These are phyloP conservation scores for Candida ipomoeae DNA, from an alignment of 805 yeast species.

Conservation along the genomic window DNA sequence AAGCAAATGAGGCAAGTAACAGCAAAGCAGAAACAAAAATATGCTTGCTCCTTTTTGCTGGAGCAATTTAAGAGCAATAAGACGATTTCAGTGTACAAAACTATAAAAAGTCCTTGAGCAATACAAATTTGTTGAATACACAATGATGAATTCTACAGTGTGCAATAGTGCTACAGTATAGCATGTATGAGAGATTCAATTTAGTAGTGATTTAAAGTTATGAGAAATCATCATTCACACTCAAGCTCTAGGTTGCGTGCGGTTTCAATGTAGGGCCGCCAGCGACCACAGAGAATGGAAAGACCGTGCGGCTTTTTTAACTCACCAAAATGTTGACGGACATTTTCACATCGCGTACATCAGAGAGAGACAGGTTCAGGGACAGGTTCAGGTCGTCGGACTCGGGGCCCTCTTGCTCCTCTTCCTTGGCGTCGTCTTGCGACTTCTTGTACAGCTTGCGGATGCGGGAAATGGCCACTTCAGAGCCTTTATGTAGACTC, in stretches of 20 bases:
- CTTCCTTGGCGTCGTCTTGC: slow-evolving; percentile 4
- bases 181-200: background rate
- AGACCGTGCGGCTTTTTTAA: slow-evolving; percentile 9
- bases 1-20: too few species aligned
- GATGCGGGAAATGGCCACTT: slow-evolving; percentile 40
- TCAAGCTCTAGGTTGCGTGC: background rate
- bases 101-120: too few species aligned
- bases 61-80: too few species aligned
- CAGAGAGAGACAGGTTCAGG: slow-evolving; percentile 18
- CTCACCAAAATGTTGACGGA: slow-evolving; percentile 42
- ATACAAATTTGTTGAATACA: too few species aligned
- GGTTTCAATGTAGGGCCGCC: background rate
- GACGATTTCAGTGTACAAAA: too few species aligned
- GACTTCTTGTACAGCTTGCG: slow-evolving; percentile 33
- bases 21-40: too few species aligned
- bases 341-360: slow-evolving; percentile 34
- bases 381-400: slow-evolving; percentile 6
- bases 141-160: too few species aligned
- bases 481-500: slow-evolving; percentile 42
- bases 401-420: slow-evolving; percentile 12
- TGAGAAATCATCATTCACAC: background rate
- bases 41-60: too few species aligned
- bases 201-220: too few species aligned
- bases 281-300: background rate
- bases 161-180: too few species aligned